Conservation (phyloP, 495 filamentous ascomycete genomes). For the Xylaria sp. region DNA sequence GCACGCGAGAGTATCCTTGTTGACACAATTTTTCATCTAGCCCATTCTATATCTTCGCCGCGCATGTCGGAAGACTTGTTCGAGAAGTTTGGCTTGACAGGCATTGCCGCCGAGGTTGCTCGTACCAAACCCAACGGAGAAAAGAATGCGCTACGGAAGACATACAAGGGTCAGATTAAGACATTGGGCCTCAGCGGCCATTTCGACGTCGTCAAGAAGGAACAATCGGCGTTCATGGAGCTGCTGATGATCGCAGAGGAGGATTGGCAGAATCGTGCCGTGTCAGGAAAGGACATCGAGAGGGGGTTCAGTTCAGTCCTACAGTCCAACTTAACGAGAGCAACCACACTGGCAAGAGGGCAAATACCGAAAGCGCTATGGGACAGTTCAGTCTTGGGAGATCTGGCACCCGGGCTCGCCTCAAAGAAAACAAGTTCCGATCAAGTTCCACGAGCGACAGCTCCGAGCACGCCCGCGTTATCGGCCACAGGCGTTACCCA, state of each 20-base stretch:
- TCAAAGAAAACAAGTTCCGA: slow-evolving; percentile 44
- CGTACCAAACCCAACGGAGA: slow-evolving; percentile 61
- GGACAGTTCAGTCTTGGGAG: slow-evolving; percentile 61
- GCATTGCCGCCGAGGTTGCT: slow-evolving; percentile 59
- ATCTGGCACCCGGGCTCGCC: slow-evolving; percentile 44
- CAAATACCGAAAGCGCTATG: slow-evolving; percentile 54
- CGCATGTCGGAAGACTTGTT: slow-evolving; percentile 58
- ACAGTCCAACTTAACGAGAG: slow-evolving; percentile 46
- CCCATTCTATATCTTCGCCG: slow-evolving; percentile 50
- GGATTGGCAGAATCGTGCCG: slow-evolving; percentile 59
- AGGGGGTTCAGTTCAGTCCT: slow-evolving; percentile 52
- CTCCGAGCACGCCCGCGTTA: slow-evolving; percentile 40
- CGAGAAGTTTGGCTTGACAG: slow-evolving; percentile 55
- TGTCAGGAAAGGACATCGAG: slow-evolving; percentile 62
- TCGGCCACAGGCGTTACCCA: slow-evolving; percentile 34
- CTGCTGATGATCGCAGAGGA: slow-evolving; percentile 61
- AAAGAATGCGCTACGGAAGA: slow-evolving; percentile 64
- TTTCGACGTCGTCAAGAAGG: slow-evolving; percentile 59
- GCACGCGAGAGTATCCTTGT: slow-evolving; percentile 44
- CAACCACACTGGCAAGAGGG: slow-evolving; percentile 57
- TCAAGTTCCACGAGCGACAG: slow-evolving; percentile 50
- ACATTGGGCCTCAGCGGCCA: slow-evolving; percentile 59
- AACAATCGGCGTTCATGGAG: slow-evolving; percentile 47
- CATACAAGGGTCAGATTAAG: slow-evolving; percentile 66
- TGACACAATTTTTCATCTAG: slow-evolving; percentile 58